A percentile compares a stretch with the other conserved stretches of the same genome.
phyloP scores from a whole-genome alignment of 345 rosid species.

The Gossypioides kirkii region DNA sequence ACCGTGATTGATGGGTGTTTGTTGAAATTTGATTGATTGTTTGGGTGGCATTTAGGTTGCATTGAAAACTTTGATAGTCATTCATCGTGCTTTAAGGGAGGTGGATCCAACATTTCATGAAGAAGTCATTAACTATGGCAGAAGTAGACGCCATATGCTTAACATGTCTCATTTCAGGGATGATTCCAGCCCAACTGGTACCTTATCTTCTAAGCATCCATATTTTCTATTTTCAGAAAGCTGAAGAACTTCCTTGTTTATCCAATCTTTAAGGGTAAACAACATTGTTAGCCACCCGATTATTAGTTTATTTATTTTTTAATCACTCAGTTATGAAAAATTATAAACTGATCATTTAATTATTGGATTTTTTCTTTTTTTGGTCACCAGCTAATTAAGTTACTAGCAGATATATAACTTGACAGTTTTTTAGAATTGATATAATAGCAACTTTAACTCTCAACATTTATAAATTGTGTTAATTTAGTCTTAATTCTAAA shows the following conservation, averaged over 20 bases:
- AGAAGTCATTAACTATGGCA: slow-evolving; percentile 88
- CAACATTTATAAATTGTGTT: too few species aligned
- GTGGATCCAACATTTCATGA: slow-evolving; percentile 96
- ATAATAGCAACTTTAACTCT: too few species aligned
- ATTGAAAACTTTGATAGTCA: slow-evolving; percentile 78
- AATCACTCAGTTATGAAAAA: too few species aligned
- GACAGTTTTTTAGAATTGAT: too few species aligned
- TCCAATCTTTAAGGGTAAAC: not conserved
- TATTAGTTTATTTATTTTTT: too few species aligned
- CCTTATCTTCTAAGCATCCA: not conserved
- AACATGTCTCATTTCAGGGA: slow-evolving; percentile 96
- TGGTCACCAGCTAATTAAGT: too few species aligned
- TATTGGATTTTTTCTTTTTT: too few species aligned
- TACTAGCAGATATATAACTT: too few species aligned
- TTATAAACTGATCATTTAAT: too few species aligned
- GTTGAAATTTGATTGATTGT: not conserved
- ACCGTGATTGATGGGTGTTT: not conserved
- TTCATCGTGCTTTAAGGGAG: slow-evolving; percentile 97
- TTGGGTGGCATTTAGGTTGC: slow-evolving; percentile 58
- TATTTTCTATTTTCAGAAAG: not conserved
- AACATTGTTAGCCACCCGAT: too few species aligned
- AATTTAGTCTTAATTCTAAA: too few species aligned
- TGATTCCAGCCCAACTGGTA: slow-evolving; percentile 96
- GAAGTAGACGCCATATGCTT: slow-evolving; percentile 89
- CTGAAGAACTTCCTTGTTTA: not conserved